Base-by-base conservation (phyloP, 805 yeast genomes). In the Kodamaea hsintzibuensis region DNA sequence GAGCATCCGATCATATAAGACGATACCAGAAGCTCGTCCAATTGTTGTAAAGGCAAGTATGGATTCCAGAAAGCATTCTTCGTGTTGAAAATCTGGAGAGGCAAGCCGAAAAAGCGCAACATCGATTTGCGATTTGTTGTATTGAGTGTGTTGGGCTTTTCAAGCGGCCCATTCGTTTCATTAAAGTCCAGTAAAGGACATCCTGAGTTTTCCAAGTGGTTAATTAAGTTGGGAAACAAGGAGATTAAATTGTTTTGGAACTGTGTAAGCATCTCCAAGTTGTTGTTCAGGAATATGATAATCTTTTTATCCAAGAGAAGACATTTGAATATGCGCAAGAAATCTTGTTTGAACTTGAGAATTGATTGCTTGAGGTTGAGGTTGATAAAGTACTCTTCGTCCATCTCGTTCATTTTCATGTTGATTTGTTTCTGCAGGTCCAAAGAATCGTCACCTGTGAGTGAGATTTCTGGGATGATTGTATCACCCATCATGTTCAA, bases 1-100 rank as follows among this genome's bases (percentile, higher is more conserved):
- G 98, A 91, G 42, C 96, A 86, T 0, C 99, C 99, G 48, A 90
- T 81, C 64, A 89, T 72, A 60, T 83, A 95, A 65, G 84, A 84
- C 37, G 79, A 73, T 17, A 80, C 78, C 33, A 74, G 76, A 50
- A 95, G 74, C 60, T 88, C 91, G 50, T 88, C 88, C 53, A 93
- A 73, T 65, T 93, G 98, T 68, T 93, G 99, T 52, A 95, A 73
- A 0, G 98, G 96, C n/a, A 92, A 79, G 70, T 93, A 95, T 1
- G 99, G 98, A 60, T 88, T 86, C 78, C 96, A 92, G 55, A 93
- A 79, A 1, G 96, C 91, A 44, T 96, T 96, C 60, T 83, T 82
- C 7, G 80, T 76, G 49, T 91, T 91, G 70, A 95, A 95, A 1
- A 91, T 69, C 61, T 88, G 92, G 49, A 95, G 73, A 0, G 99